Evolutionary conservation across 306 rosid species (phyloP).

Genomic region (peach (Prunus persica)): DNA sequence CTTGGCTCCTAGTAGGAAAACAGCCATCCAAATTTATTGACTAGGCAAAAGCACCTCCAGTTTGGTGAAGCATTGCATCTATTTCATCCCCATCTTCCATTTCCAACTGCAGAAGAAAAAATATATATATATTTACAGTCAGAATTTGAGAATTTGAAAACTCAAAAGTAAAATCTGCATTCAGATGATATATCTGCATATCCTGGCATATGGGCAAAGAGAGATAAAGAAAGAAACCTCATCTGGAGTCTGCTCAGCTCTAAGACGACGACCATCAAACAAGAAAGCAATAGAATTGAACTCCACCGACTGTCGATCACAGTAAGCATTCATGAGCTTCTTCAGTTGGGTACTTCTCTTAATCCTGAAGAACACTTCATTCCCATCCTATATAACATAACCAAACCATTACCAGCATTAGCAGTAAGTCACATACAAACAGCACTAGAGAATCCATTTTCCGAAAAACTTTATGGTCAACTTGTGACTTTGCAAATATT

Average conservation of each 20-base stretch:
- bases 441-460: neutral
- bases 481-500: neutral
- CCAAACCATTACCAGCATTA: neutral
- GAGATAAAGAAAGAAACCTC: slow-evolving; percentile 36
- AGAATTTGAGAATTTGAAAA: neutral
- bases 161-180: neutral
- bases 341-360: slow-evolving; percentile 72
- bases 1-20: neutral
- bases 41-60: slow-evolving; percentile 54
- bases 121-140: neutral
- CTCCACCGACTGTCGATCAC: slow-evolving; percentile 73
- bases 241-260: slow-evolving; percentile 78
- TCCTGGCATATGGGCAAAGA: neutral
- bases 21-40: neutral
- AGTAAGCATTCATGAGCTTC: slow-evolving; percentile 77
- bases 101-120: slow-evolving; percentile 52
- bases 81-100: slow-evolving; percentile 93
- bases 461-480: neutral
- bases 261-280: slow-evolving; percentile 73
- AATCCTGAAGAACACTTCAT: slow-evolving; percentile 79
- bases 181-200: neutral
- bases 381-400: slow-evolving; percentile 55
- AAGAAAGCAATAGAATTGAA: slow-evolving; percentile 67
- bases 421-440: neutral
- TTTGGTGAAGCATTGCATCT: slow-evolving; percentile 84